phyloP scores from a whole-genome alignment of 441 rosid species.

The Euphorbia neoarborescens region DNA sequence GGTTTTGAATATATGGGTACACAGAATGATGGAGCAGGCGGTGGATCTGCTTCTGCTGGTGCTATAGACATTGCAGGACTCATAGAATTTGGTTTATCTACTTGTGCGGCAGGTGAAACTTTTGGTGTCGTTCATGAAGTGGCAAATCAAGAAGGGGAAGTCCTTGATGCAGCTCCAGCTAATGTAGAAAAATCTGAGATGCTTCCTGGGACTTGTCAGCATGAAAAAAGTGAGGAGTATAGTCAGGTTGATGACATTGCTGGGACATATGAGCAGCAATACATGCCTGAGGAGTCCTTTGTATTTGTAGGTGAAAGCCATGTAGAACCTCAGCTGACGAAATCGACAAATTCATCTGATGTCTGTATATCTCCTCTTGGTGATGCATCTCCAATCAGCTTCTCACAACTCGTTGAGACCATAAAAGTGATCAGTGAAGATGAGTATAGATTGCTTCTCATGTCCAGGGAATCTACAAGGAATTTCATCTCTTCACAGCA shows the following conservation, averaged over 20 bases:
- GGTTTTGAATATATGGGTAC: slow-evolving; percentile 21
- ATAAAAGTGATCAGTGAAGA: slow-evolving; percentile 58
- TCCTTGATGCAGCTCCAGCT: slow-evolving; percentile 24
- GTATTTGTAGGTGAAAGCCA: slow-evolving; percentile 30
- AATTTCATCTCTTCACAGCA: slow-evolving; percentile 19
- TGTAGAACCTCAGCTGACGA: slow-evolving; percentile 32
- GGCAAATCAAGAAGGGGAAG: slow-evolving; percentile 23
- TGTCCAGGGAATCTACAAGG: slow-evolving; percentile 36
- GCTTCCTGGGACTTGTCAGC: slow-evolving; percentile 18
- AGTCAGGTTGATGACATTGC: slow-evolving; percentile 23
- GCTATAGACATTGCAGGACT: slow-evolving; percentile 24
- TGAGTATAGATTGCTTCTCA: slow-evolving; percentile 48
- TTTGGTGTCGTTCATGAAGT: slow-evolving; percentile 26
- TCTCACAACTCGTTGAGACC: slow-evolving; percentile 44
- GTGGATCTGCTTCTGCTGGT: slow-evolving; percentile 26
- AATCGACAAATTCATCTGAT: slow-evolving; percentile 25
- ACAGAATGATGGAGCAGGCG: slow-evolving; percentile 27
- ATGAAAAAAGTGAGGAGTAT: slow-evolving; percentile 19
- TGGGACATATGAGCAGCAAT: slow-evolving; percentile 33
- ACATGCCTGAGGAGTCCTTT: slow-evolving; percentile 35
- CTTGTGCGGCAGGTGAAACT: slow-evolving; percentile 24
- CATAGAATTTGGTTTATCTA: slow-evolving; percentile 22
- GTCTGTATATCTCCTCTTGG: slow-evolving; percentile 28
- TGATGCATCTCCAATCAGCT: slow-evolving; percentile 36
- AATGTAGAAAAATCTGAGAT: slow-evolving; percentile 28